Evolutionary conservation across 1,139 yeast species (phyloP), one percentile per base, ranked within the genome.

Genomic region (Kluyveromyces sp.): DNA sequence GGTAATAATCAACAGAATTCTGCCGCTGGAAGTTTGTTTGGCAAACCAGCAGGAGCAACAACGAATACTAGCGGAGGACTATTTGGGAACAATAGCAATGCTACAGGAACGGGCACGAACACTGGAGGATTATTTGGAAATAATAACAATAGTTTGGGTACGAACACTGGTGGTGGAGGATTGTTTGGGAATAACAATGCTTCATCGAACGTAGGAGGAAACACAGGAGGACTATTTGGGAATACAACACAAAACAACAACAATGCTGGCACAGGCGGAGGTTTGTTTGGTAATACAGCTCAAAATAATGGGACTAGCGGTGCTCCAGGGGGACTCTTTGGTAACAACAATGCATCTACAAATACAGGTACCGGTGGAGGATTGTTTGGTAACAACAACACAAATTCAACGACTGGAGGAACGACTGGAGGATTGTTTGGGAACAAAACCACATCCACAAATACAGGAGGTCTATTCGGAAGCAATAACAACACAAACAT

Each of bases 381-480:
- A 15, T 15, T 15, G 21, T 15, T 15, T 15, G 21, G 21, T 15
- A 15, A 15, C 21, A 15, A 15, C 21, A 15, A 15, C 21, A 15
- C 21, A 15, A 15, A 1, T 10, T 2, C 34, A 33, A 21, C 15
- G 15, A 21, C 32, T 15, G 39, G 32, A 10, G 41, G 34, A 10
- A 33, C 45, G 28, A 47, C 57, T 37, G 72, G 75, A 26, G 74
- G 77, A 0, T 53, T 74, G 15, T 74, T 75, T 63, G 73, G 73
- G 10, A 51, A 48, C 39, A 52, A 42, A 50, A 52, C 45, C 40
- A 50, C 52, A 15, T 15, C 21, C 21, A 15, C 21, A 15, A 39
- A 48, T 35, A 21, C 46, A 50, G 21, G 39, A 51, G 7, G 37
- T 41, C 29, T 37, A 48, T 26, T 49, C 48, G 6, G 25, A 34